Evolutionary conservation across 345 rosid genomes (phyloP).

Genomic region (Eucalyptus virginea): DNA sequence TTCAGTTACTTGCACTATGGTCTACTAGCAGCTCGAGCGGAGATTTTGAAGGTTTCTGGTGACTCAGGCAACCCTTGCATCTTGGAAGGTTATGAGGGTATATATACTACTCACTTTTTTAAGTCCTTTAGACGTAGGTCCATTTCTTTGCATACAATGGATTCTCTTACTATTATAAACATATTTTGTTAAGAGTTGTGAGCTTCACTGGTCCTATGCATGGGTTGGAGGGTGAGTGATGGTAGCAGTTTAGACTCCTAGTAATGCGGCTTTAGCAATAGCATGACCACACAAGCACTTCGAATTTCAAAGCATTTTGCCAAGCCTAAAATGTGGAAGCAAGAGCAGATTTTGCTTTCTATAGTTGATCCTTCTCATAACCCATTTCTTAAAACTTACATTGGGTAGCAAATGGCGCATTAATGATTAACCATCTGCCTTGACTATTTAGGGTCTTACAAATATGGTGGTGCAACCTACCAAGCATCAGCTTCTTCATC

Average conservation of each 20-base stretch:
- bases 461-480: conserved; percentile 56
- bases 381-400: neutral
- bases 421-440: neutral
- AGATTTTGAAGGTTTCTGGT: conserved; percentile 61
- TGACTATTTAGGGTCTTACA: conserved; percentile 44
- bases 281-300: neutral
- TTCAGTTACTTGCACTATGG: conserved; percentile 81
- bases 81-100: conserved; percentile 76
- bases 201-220: neutral
- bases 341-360: neutral
- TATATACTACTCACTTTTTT: neutral
- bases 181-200: neutral
- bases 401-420: neutral
- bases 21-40: conserved; percentile 92
- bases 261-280: neutral
- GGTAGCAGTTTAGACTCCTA: neutral
- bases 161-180: neutral
- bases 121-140: neutral
- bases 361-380: neutral
- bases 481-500: conserved; percentile 47
- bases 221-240: neutral
- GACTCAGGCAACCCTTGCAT: conserved; percentile 74
- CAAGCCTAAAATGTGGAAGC: neutral
- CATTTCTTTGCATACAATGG: neutral
- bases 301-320: neutral